These are phyloP conservation scores for Ophiosphaerella korrae DNA, from an alignment of 2,329 filamentous ascomycete species.

Conservation along the genomic window DNA sequence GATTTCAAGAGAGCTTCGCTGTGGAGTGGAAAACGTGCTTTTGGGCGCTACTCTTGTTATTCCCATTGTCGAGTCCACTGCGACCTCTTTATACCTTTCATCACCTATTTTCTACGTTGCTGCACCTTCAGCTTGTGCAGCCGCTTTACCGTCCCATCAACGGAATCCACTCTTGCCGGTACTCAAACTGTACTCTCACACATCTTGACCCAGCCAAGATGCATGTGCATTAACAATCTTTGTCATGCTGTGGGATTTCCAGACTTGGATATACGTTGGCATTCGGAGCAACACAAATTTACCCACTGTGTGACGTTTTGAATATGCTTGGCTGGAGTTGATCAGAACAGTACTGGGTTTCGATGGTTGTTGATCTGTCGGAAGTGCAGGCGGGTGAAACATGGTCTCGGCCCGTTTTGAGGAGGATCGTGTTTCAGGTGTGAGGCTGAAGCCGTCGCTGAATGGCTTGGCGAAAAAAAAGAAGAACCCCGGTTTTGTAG, in stretches of 20 bases:
- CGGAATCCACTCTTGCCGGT: not conserved
- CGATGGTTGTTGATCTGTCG: conserved; percentile 1
- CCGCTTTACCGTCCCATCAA: not conserved
- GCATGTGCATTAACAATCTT: not conserved
- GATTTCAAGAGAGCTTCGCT: conserved; percentile 33
- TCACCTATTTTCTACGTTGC: not conserved
- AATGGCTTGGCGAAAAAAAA: conserved; percentile 1
- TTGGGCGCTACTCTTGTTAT: conserved; percentile 34
- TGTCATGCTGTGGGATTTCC: not conserved
- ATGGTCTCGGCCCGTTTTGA: not conserved
- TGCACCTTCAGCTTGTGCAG: not conserved
- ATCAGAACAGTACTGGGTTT: conserved; percentile 4
- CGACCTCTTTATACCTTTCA: conserved; percentile 1
- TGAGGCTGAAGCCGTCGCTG: not conserved
- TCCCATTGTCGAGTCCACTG: conserved; percentile 11
- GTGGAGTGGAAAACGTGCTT: conserved; percentile 1
- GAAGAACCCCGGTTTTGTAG: no score
- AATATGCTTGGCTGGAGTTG: conserved; percentile 10
- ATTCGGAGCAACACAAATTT: not conserved
- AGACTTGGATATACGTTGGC: conserved; percentile 1
- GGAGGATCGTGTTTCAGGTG: conserved; percentile 1
- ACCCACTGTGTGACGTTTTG: not conserved
- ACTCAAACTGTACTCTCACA: not conserved
- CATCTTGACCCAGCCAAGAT: conserved; percentile 7
- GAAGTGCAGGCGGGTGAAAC: conserved; percentile 3